A percentile compares a stretch with the other conserved stretches of the same genome.
Evolutionary conservation across 1,284 basidiomycete genomes (phyloP).

Genomic region (Schizophyllum amplum): DNA sequence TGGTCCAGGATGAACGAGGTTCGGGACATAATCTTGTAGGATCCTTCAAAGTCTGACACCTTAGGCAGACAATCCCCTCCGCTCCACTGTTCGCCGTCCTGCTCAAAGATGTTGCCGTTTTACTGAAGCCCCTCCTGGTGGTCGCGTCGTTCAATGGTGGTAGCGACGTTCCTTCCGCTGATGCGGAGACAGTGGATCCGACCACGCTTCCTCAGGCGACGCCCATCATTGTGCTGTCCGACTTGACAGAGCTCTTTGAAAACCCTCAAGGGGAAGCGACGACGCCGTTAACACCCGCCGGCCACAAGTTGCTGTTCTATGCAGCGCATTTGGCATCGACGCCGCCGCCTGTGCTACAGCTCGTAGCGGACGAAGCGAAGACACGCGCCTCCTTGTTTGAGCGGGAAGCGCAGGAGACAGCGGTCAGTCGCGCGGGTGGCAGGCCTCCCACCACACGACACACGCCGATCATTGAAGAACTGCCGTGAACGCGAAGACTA

Average conservation of each 20-base stretch:
- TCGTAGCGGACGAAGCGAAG: background rate
- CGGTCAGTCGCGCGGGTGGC: background rate
- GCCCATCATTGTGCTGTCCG: background rate
- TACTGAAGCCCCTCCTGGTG: constrained; percentile 43
- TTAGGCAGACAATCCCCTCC: constrained; percentile 40
- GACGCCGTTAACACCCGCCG: constrained; percentile 22
- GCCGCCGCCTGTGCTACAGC: background rate
- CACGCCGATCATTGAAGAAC: background rate
- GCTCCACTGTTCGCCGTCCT: constrained; percentile 41
- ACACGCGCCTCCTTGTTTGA: background rate
- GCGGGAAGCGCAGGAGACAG: background rate
- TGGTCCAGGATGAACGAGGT: constrained; percentile 3
- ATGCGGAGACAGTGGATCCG: constrained; percentile 35
- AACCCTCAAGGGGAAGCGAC: background rate
- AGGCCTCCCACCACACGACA: background rate
- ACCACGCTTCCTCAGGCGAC: constrained; percentile 27
- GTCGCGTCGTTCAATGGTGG: background rate
- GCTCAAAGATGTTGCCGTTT: constrained; percentile 39
- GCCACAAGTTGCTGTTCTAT: constrained; percentile 52
- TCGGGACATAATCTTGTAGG: constrained; percentile 3
- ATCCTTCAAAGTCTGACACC: too few relatives aligned
- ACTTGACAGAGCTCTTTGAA: background rate
- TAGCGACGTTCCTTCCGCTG: constrained; percentile 2
- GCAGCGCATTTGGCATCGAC: constrained; percentile 32
- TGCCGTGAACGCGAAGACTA: too few relatives aligned